Base-by-base conservation (phyloP, 371 early-diverging fungal species). In the Capillidium rhysosporum region DNA sequence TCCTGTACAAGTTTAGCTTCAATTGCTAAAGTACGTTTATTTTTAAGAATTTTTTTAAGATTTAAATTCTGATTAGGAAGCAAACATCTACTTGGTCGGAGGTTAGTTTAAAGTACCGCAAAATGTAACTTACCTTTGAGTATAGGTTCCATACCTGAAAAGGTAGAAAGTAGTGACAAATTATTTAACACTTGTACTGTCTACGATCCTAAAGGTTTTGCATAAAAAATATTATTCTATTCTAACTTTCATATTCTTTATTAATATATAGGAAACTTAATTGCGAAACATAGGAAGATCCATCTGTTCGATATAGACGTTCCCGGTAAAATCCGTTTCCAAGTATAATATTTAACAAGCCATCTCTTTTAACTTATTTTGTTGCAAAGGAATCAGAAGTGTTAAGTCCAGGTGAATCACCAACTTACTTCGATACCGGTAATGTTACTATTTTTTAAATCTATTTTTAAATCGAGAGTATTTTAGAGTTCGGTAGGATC, bases 221-320 rank as follows among this genome's bases (percentile, higher is more conserved):
- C 60, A 9, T 43, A 14, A 46, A 25, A 12, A 26, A 26, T 45
- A 23, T 25, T 1, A 12, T 26, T 14, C 9, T 5, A 8, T n/a
- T n/a, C 44, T 9, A 1, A 3, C 40, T 52, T 23, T 9, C 34
- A 4, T n/a, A 26, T 16, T 24, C 24, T 49, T 46, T 47, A 30
- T 24, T 31, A 40, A 34, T 26, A 12, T 25, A 34, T 40, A 64
- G 71, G 72, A 39, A 56, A 57, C 3, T 65, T 73, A 58, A 73
- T 84, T 64, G 82, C 68, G 1, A 72, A 60, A 14, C 81, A 84
- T 60, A 69, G 77, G 29, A 82, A 89, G 64, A 75, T 89, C n/a
- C 95, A 96, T 60, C 68, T 96, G 45, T 96, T 95, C 63, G 94
- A 96, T 65, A 91, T 96, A 57, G 86, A 93, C 68, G 75, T 96